A percentile compares a stretch with the other conserved stretches of the same genome.
Evolutionary conservation across 1,284 basidiomycete species (phyloP).

Genomic region (Pseudozyma flocculosa): DNA sequence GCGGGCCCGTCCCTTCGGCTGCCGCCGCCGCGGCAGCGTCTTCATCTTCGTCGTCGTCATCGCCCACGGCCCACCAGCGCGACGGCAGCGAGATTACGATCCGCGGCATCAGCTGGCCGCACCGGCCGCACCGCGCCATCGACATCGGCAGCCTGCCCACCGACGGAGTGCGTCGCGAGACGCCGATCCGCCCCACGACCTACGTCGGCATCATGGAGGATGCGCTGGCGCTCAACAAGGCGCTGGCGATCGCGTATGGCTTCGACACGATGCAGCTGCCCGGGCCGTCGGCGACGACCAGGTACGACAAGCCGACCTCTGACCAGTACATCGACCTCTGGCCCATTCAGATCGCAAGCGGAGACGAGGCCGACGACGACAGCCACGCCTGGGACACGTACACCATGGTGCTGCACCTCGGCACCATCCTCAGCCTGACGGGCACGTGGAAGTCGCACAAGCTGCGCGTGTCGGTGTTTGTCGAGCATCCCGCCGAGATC

Average conservation of each 20-base stretch:
- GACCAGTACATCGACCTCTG: slow-evolving; percentile 54
- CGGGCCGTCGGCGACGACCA: slow-evolving; percentile 11
- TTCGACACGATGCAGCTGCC: slow-evolving; percentile 51
- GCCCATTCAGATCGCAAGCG: slow-evolving; percentile 55
- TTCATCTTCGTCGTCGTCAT: too few species aligned
- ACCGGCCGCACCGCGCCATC: slow-evolving; percentile 19
- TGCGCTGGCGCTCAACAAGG: slow-evolving; percentile 56
- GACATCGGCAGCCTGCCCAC: slow-evolving; percentile 46
- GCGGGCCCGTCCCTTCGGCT: slow-evolving; percentile 1
- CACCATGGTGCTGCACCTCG: slow-evolving; percentile 57
- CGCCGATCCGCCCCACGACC: slow-evolving; percentile 50
- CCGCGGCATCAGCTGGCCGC: slow-evolving; percentile 29
- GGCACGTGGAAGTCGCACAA: slow-evolving; percentile 55
- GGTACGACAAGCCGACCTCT: slow-evolving; percentile 3
- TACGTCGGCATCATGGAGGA: slow-evolving; percentile 58
- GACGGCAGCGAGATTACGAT: slow-evolving; percentile 51
- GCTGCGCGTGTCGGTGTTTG: slow-evolving; percentile 56
- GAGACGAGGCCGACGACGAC: slow-evolving; percentile 31
- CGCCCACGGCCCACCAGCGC: slow-evolving; percentile 10
- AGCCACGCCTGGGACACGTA: slow-evolving; percentile 56
- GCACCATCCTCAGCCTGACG: slow-evolving; percentile 55
- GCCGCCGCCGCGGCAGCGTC: neutral
- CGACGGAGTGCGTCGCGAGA: slow-evolving; percentile 45
- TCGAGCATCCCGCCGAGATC: slow-evolving; percentile 51
- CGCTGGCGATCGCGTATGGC: slow-evolving; percentile 53